Evolutionary conservation across 257 asterid species (phyloP), one percentile per base, ranked within the genome.

Genomic region (Paraleonurus japonicus): DNA sequence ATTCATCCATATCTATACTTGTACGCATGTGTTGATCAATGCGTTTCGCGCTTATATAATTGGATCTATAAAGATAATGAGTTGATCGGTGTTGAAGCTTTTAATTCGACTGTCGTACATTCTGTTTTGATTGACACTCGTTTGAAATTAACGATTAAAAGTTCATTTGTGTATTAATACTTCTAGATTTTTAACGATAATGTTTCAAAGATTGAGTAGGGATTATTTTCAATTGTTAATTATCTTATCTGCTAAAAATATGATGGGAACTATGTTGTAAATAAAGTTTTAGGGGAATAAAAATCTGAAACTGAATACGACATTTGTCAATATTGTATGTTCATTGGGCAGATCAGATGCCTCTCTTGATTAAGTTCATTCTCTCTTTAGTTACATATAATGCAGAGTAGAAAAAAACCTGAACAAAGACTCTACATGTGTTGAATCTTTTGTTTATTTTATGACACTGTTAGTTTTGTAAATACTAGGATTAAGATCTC

Each of bases 11-110:
- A 43, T 54, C 22, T 58, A 32, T 51, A 39, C 35, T 51, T 51
- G 59, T 13, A 11, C 5, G 22, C n/a, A 19, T 51, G 28, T 50
- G 39, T 69, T 50, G 47, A 28, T 47, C 28, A 30, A 41, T 75
- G 75, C 55, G 17, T 58, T 48, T 7, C 15, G 43, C 26, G 15
- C 16, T 43, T 47, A 3, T 84, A 2, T 60, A 12, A 41, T 37
- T 74, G 50, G 81, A 78, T 72, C 78, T 65, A 58, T 50, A 7
- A 41, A 4, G 69, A 43, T 59, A 3, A 61, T 65, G 26, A 32
- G 43, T 75, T 70, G 61, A 65, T 70, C 55, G 60, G 32, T 3
- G 47, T 33, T 24, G 73, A 57, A 53, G 61, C 55, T 69, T 73
- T 72, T 55, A 7, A 57, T 54, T 70, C 24, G 53, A 5, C 58